Base-by-base conservation (phyloP, 2,329 filamentous ascomycete species). In the Penicillium digitatum region DNA sequence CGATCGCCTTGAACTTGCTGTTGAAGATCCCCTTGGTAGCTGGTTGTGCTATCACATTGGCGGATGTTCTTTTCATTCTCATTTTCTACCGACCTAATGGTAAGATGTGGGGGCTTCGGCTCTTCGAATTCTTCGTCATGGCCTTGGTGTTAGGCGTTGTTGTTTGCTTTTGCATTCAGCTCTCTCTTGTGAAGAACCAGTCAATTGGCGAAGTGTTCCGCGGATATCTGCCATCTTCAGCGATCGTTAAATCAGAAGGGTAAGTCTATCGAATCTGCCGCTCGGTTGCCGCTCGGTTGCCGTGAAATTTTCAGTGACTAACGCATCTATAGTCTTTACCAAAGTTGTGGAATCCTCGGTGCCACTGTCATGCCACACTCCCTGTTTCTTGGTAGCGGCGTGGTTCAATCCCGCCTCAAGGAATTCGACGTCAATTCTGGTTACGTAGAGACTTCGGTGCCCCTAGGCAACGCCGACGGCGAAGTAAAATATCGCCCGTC, bases 401-500 rank as follows among this genome's bases (percentile, higher is more conserved):
- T 83, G 20, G 81, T 83, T 10, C 81, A 83, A 62, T 73, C 81
- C 7, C 79, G 81, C 27, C 69, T 80, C 24, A 76, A 76, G 53
- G 73, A 79, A 38, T 80, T 77, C 55, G 78, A 80, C 59, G 67
- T 72, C 39, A 72, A 69, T 29, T 64, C 70, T 31, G 75, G 74
- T 8, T 72, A 75, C 48, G 63, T 72, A 20, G 59, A 69, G 42
- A 59, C 67, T 7, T 58, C 66, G 14, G 62, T 69, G 11, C 61
- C 68, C 32, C 46, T 69, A 35, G 65, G 66, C 26, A 68, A 69
- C 43, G 67, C 65, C 38, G 76, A 74, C 38, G 76, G 81, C 31
- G 81, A 84, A 63, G 74, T 77, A 3, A 81, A 83, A 55, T 94
- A 93, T 70, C 76, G 83, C 6, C 89, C 89, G 0, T 89, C 87